phyloP scores from a whole-genome alignment of 2,329 filamentous ascomycete species.

The Phoma sp. region DNA sequence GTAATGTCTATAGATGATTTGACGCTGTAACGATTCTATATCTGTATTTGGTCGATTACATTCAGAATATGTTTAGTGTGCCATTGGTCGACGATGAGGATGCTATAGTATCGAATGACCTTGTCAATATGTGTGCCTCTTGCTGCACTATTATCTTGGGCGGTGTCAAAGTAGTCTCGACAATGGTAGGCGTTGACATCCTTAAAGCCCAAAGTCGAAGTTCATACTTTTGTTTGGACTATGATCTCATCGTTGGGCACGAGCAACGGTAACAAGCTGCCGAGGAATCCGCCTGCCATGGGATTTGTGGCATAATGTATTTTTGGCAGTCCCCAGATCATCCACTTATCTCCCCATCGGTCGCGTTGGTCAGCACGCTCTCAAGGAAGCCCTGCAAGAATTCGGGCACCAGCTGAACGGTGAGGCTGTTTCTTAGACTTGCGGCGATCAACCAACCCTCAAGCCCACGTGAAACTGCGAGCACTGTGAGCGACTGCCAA shows the following conservation, averaged over 20 bases:
- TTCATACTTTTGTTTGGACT: background rate
- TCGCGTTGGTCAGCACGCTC: slow-evolving; percentile 20
- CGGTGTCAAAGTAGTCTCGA: too few species aligned
- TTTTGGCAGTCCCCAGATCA: slow-evolving; percentile 9
- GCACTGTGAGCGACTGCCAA: slow-evolving; percentile 23
- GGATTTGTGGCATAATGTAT: slow-evolving; percentile 4
- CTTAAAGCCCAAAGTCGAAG: too few species aligned
- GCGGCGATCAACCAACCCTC: slow-evolving; percentile 22
- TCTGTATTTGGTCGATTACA: too few species aligned
- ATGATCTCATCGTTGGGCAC: slow-evolving; percentile 8
- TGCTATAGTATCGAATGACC: too few species aligned
- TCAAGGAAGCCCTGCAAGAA: slow-evolving; percentile 22
- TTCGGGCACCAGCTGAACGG: slow-evolving; percentile 28
- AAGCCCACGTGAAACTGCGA: slow-evolving; percentile 26
- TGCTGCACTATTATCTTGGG: too few species aligned
- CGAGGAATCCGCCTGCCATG: slow-evolving; percentile 3
- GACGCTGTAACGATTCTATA: background rate
- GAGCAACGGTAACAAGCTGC: slow-evolving; percentile 1
- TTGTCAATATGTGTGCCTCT: too few species aligned
- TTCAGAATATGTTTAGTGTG: too few species aligned
- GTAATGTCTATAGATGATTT: slow-evolving; percentile 12
- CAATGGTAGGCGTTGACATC: too few species aligned
- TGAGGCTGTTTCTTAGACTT: slow-evolving; percentile 21
- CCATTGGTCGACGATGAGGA: too few species aligned
- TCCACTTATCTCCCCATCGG: slow-evolving; percentile 16